Percentiles rank a stretch among this genome's conserved stretches.
Evolutionary conservation across 768 basidiomycete species (phyloP).

Genomic region (Pisolithus sp.): DNA sequence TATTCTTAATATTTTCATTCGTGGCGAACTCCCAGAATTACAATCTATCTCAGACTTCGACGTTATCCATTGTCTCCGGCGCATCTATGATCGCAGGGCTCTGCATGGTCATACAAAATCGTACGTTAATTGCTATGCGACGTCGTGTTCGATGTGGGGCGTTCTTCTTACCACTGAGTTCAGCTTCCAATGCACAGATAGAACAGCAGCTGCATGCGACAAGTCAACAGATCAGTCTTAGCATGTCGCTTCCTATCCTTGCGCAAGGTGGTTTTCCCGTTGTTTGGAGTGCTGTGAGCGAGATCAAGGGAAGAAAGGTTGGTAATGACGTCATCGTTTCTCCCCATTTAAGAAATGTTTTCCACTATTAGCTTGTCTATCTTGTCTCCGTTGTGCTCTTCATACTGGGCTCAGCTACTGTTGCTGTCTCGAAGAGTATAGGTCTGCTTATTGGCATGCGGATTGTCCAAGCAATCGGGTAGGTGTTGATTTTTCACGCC

Average conservation of each 20-base stretch:
- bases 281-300: conserved; percentile 27
- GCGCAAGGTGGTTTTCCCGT: conserved; percentile 51
- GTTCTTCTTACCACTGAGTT: background rate
- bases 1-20: background rate
- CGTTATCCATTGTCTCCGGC: conserved; percentile 18
- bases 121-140: conserved; percentile 5
- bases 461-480: conserved; percentile 60
- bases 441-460: conserved; percentile 62
- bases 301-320: conserved; percentile 72
- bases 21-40: no score
- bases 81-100: conserved; percentile 27
- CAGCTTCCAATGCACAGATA: conserved; percentile 66
- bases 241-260: conserved; percentile 64
- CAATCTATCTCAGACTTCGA: conserved; percentile 10
- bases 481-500: conserved; percentile 7
- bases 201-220: conserved; percentile 56
- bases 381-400: conserved; percentile 47
- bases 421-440: conserved; percentile 52
- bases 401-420: conserved; percentile 48
- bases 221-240: conserved; percentile 56
- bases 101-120: conserved; percentile 24
- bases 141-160: background rate
- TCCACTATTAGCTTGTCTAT: conserved; percentile 43
- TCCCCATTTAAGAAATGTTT: background rate
- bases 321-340: conserved; percentile 4